Percentiles rank a stretch among this genome's conserved stretches.
Evolutionary conservation across 345 rosid genomes (phyloP).

Genomic region (Durio zibethinus): DNA sequence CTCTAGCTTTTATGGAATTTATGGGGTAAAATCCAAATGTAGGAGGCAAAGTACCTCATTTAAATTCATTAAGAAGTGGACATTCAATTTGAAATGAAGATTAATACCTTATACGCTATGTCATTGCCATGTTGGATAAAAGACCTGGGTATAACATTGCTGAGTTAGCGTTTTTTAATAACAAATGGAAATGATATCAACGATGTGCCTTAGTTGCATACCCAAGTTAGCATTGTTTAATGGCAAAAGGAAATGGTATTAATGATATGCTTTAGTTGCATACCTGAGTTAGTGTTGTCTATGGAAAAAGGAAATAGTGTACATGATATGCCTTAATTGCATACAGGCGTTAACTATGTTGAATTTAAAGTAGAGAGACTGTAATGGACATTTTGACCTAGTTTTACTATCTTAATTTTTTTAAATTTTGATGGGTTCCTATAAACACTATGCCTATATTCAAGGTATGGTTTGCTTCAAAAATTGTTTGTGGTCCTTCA

Average conservation of each 20-base stretch:
- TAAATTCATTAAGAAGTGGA: background rate
- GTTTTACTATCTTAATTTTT: background rate
- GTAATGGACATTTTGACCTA: background rate
- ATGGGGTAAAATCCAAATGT: background rate
- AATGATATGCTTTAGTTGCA: too few species aligned
- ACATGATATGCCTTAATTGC: background rate
- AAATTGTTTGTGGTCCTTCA: background rate
- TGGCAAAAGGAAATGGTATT: too few species aligned
- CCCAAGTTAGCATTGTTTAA: too few species aligned
- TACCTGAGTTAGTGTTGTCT: too few species aligned
- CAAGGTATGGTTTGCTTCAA: background rate
- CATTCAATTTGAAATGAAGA: background rate
- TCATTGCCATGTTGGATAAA: background rate
- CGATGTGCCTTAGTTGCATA: too few species aligned
- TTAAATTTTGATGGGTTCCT: background rate
- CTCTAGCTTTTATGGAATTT: background rate
- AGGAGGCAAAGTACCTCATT: background rate
- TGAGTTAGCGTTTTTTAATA: too few species aligned
- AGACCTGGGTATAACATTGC: background rate
- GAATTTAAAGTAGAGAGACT: background rate
- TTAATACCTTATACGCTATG: background rate
- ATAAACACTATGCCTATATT: background rate
- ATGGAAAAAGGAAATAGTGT: too few species aligned
- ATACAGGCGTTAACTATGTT: background rate
- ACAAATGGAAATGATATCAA: too few species aligned